Conservation (phyloP, 164 flowering plant genomes). For the Litsea cubeba region DNA sequence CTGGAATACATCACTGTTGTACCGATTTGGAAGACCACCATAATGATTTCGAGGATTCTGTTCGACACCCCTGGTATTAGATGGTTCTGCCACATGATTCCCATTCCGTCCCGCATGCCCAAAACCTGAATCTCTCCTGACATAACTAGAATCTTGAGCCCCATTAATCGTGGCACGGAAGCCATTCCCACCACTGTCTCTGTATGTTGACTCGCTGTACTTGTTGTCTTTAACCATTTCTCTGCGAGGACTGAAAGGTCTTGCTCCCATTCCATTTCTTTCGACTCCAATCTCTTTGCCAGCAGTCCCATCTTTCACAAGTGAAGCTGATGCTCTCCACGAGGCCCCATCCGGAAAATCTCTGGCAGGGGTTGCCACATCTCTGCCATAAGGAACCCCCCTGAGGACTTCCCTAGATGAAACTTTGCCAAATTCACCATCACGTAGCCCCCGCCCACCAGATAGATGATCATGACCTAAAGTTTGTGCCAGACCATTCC, state of each 20-base stretch:
- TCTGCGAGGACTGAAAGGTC: constrained; percentile 18
- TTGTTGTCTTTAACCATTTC: constrained; percentile 33
- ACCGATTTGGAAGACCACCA: constrained; percentile 39
- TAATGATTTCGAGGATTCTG: constrained; percentile 30
- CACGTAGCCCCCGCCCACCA: constrained; percentile 44
- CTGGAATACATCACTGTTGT: constrained; percentile 37
- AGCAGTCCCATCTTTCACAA: constrained; percentile 31
- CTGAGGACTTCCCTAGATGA: constrained; percentile 45
- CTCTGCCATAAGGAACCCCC: constrained; percentile 13
- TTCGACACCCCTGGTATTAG: constrained; percentile 35
- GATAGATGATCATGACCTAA: constrained; percentile 28
- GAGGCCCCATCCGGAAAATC: constrained; percentile 54
- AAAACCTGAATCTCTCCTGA: constrained; percentile 42
- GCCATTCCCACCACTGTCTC: constrained; percentile 26
- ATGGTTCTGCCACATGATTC: constrained; percentile 33
- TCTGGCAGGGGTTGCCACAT: constrained; percentile 35
- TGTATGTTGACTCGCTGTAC: constrained; percentile 11
- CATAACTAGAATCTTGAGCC: constrained; percentile 28
- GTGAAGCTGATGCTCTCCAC: constrained; percentile 53
- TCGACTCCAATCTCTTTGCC: constrained; percentile 31
- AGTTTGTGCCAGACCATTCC: constrained; percentile 42
- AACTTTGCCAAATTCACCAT: constrained; percentile 44
- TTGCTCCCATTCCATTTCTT: constrained; percentile 30
- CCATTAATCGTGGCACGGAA: constrained; percentile 10
- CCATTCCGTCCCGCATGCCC: constrained; percentile 45